phyloP scores from a whole-genome alignment of 1,284 basidiomycete genomes.

The Sphagnurus paluster region DNA sequence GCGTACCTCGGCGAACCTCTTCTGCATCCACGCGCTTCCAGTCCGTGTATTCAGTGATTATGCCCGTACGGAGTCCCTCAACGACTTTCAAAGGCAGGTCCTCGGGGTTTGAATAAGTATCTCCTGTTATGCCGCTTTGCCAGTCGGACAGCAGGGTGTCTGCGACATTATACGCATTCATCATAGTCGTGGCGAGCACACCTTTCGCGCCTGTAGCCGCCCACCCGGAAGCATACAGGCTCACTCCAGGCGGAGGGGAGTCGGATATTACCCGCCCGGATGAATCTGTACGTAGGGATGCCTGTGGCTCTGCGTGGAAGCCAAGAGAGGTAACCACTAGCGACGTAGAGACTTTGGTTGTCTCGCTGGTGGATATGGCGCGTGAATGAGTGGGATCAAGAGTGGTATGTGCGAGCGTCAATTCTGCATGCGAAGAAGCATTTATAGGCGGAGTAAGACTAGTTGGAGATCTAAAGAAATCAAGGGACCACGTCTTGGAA shows the following conservation, averaged over 20 bases:
- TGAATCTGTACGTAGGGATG: too few relatives aligned
- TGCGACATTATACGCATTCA: constrained; percentile 84
- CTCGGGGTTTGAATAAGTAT: constrained; percentile 26
- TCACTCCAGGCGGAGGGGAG: constrained; percentile 40
- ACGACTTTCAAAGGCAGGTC: constrained; percentile 53
- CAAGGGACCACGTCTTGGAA: constrained; percentile 74
- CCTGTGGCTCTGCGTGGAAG: constrained; percentile 71
- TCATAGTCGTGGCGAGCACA: constrained; percentile 93
- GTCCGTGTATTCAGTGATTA: constrained; percentile 60
- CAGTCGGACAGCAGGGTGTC: constrained; percentile 68
- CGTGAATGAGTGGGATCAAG: constrained; percentile 50
- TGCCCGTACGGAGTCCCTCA: constrained; percentile 47
- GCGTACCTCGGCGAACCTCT: constrained; percentile 60
- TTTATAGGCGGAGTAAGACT: constrained; percentile 40
- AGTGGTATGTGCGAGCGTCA: constrained; percentile 61
- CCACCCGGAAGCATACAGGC: constrained; percentile 95
- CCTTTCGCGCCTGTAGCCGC: constrained; percentile 90
- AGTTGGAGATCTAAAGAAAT: constrained; percentile 77
- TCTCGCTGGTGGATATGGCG: constrained; percentile 63
- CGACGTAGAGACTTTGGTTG: constrained; percentile 59
- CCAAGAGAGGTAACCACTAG: constrained; percentile 90
- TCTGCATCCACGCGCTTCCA: constrained; percentile 73
- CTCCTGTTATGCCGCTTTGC: constrained; percentile 23
- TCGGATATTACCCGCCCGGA: constrained; percentile 60
- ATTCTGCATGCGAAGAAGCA: constrained; percentile 29